A percentile compares a stretch with the other conserved stretches of the same genome.
Evolutionary conservation across 371 early-diverging fungal genomes (phyloP).

Genomic region (Lichtheimia ramosa): DNA sequence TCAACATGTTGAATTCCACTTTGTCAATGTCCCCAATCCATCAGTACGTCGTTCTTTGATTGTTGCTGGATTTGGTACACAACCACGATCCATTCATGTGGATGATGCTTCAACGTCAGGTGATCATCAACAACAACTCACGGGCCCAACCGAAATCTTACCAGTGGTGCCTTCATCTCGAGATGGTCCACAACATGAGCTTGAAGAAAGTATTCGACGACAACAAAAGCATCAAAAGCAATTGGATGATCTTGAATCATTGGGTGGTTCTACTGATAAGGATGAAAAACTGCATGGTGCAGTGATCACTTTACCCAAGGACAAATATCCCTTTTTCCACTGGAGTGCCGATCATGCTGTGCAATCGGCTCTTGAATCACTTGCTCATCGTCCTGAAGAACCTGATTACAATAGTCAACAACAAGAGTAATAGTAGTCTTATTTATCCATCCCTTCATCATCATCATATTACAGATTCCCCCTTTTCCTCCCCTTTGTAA

Average conservation of each 20-base stretch:
- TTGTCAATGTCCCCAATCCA: slow-evolving; percentile 40
- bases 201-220: not conserved
- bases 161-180: slow-evolving; percentile 43
- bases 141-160: slow-evolving; percentile 27
- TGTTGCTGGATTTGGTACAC: slow-evolving; percentile 45
- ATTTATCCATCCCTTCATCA: no score
- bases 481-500: not conserved
- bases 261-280: not conserved
- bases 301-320: slow-evolving; percentile 11
- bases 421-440: not conserved
- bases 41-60: slow-evolving; percentile 39
- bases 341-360: slow-evolving; percentile 49
- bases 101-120: slow-evolving; percentile 5
- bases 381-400: not conserved
- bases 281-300: not conserved
- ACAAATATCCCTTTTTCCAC: slow-evolving; percentile 52
- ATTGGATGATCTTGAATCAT: not conserved
- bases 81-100: slow-evolving; percentile 9
- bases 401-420: not conserved
- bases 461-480: not conserved
- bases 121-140: not conserved
- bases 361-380: slow-evolving; percentile 21
- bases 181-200: slow-evolving; percentile 28
- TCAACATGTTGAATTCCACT: slow-evolving; percentile 51
- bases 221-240: not conserved